Evolutionary conservation across 495 filamentous ascomycete genomes (phyloP), one percentile per base, ranked within the genome.

Genomic region (Aspergillus avenaceus): DNA sequence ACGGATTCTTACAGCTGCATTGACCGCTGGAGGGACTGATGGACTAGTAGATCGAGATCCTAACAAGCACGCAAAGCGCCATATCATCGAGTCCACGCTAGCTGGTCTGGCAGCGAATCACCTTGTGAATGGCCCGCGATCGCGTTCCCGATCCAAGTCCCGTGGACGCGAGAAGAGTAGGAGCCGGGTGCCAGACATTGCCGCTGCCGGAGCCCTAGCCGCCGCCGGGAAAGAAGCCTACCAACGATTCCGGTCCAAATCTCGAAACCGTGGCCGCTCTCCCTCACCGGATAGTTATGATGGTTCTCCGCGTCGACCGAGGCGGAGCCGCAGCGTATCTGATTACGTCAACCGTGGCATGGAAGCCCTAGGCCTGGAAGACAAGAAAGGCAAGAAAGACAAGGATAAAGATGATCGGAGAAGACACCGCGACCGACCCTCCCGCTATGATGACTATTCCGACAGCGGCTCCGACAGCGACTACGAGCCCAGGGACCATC

Each of bases 61-160:
- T n/a, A 81, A 83, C n/a, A 83, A 85, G 62, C 80, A 90, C 56
- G 77, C 76, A 61, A 91, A 84, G 62, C 69, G 73, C 32, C 76
- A 87, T 63, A 59, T 84, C 40, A 60, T 81, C 31, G 89, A 92
- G 61, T 86, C 91, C 29, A 89, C 90, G 34, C 75, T 96, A 49
- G 90, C 88, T 53, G 91, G 91, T 62, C 80, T 96, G 9, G 81
- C 88, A 18, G 84, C 86, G n/a, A 93, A 85, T 59, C 84, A 84
- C 23, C 66, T 93, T 45, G 70, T 95, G 52, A 87, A 95, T 59
- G 89, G 90, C 14, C 75, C 84, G 8, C 77, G 82, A 51, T 83
- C 85, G n/a, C 53, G 70, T 27, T 75, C 81, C 34, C 63, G 71
- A 52, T 65, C 70, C 27, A 38, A 63, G 41, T 48, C 50, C 28